Percentiles rank a stretch among this genome's conserved stretches.
These are phyloP conservation scores for Aspergillus sp. DNA, from an alignment of 2,329 filamentous ascomycete genomes.

Conservation along the genomic window DNA sequence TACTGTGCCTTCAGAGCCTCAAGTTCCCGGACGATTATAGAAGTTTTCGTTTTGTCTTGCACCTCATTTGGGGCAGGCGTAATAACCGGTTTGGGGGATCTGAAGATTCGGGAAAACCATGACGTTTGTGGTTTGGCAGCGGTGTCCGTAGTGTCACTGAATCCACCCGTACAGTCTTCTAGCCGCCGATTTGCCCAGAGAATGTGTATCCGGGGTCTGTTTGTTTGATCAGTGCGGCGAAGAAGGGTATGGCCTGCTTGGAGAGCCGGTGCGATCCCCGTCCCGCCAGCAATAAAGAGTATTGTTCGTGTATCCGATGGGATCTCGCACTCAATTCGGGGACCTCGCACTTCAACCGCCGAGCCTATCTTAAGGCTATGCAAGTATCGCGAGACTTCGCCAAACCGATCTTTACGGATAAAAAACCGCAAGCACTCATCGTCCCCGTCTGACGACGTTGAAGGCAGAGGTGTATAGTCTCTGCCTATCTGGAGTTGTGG, in stretches of 20 bases:
- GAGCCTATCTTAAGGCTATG: conserved; percentile 62
- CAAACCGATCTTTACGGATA: conserved; percentile 73
- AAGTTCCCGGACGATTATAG: conserved; percentile 61
- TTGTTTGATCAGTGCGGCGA: conserved; percentile 27
- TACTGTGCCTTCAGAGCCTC: conserved; percentile 60
- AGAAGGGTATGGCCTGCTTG: conserved; percentile 69
- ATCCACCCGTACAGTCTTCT: conserved; percentile 65
- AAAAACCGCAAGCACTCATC: conserved; percentile 64
- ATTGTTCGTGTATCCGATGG: conserved; percentile 59
- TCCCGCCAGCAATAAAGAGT: conserved; percentile 87
- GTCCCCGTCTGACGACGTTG: conserved; percentile 25
- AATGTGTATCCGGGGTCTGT: conserved; percentile 61
- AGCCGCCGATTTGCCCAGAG: conserved; percentile 76
- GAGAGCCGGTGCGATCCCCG: conserved; percentile 85
- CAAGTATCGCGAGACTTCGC: conserved; percentile 84
- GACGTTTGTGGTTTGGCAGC: conserved; percentile 17
- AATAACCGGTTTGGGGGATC: conserved; percentile 11
- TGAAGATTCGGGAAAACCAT: conserved; percentile 33
- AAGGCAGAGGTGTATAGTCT: conserved; percentile 81
- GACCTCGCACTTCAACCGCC: conserved; percentile 74
- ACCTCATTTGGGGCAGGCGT: conserved; percentile 1
- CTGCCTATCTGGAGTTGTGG: conserved; percentile 89
- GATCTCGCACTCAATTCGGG: conserved; percentile 67
- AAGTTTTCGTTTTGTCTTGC: neutral
- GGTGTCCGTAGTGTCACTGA: conserved; percentile 47